phyloP scores from a whole-genome alignment of 2,329 filamentous ascomycete genomes.

The Cladosporium sphaerospermum region DNA sequence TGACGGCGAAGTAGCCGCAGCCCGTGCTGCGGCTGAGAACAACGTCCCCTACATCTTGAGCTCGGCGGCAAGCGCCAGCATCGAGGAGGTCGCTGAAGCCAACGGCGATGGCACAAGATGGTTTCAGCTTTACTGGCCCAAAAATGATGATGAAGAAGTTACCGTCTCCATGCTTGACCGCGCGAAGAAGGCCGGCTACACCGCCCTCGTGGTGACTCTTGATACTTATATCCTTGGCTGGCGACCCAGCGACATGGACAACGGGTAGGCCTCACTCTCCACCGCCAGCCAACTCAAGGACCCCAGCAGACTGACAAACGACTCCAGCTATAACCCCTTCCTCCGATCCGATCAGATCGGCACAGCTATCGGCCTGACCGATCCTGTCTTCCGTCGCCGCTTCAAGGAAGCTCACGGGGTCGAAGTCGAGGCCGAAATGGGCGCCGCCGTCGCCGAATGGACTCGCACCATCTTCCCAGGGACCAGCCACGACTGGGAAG shows the following conservation, averaged over 20 bases:
- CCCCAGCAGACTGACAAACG: no score
- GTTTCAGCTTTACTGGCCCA: constrained; percentile 73
- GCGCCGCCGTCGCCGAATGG: constrained; percentile 50
- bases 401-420: constrained; percentile 43
- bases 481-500: constrained; percentile 47
- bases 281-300: no score
- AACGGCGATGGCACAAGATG: constrained; percentile 51
- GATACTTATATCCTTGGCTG: constrained; percentile 48
- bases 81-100: constrained; percentile 60
- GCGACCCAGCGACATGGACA: constrained; percentile 46
- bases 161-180: constrained; percentile 57
- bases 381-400: constrained; percentile 58
- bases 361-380: constrained; percentile 57
- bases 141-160: constrained; percentile 57
- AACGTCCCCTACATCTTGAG: constrained; percentile 61
- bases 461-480: constrained; percentile 28
- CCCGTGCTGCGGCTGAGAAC: constrained; percentile 25
- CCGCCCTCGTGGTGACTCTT: constrained; percentile 6
- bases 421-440: constrained; percentile 37
- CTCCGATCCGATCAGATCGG: constrained; percentile 39
- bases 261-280: constrained; percentile 10
- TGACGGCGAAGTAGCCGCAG: constrained; percentile 5
- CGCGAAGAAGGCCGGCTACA: constrained; percentile 41
- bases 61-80: constrained; percentile 56
- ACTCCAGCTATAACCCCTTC: constrained; percentile 17